Evolutionary conservation across 805 yeast species (phyloP).

Genomic region (Metschnikowia peoriensis): DNA sequence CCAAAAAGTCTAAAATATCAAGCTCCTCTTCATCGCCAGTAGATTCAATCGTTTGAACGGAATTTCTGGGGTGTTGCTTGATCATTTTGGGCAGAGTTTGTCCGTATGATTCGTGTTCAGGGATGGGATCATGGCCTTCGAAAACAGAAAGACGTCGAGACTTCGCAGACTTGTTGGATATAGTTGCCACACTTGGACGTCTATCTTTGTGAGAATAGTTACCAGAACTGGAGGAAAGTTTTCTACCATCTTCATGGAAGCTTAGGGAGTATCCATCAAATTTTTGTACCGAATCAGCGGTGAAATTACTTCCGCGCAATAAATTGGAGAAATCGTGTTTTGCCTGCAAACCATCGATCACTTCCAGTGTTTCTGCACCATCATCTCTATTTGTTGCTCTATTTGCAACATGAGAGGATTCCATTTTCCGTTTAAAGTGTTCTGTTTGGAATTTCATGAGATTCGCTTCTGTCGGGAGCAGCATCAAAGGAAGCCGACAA

Average conservation of each 20-base stretch:
- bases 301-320: slow-evolving; percentile 29
- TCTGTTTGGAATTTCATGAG: slow-evolving; percentile 21
- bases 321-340: slow-evolving; percentile 41
- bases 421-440: slow-evolving; percentile 13
- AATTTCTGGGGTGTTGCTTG: background rate
- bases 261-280: slow-evolving; percentile 32
- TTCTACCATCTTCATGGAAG: slow-evolving; percentile 6
- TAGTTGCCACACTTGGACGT: slow-evolving; percentile 15
- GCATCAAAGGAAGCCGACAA: slow-evolving; percentile 44
- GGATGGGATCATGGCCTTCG: slow-evolving; percentile 16
- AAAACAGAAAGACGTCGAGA: slow-evolving; percentile 16
- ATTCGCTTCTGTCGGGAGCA: slow-evolving; percentile 41
- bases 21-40: slow-evolving; percentile 30
- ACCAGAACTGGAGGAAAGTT: slow-evolving; percentile 4
- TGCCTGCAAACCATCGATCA: slow-evolving; percentile 15
- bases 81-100: background rate
- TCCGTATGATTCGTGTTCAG: slow-evolving; percentile 13
- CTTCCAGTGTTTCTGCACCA: background rate
- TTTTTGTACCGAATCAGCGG: slow-evolving; percentile 27
- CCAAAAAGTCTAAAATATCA: slow-evolving; percentile 48
- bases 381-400: background rate
- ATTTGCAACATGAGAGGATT: background rate
- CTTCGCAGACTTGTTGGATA: slow-evolving; percentile 14
- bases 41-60: background rate
- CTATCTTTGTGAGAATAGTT: slow-evolving; percentile 8